Percentiles rank a stretch among this genome's conserved stretches.
Conservation (phyloP, 2,329 filamentous ascomycete genomes). For the Grosmannia clavigera region DNA sequence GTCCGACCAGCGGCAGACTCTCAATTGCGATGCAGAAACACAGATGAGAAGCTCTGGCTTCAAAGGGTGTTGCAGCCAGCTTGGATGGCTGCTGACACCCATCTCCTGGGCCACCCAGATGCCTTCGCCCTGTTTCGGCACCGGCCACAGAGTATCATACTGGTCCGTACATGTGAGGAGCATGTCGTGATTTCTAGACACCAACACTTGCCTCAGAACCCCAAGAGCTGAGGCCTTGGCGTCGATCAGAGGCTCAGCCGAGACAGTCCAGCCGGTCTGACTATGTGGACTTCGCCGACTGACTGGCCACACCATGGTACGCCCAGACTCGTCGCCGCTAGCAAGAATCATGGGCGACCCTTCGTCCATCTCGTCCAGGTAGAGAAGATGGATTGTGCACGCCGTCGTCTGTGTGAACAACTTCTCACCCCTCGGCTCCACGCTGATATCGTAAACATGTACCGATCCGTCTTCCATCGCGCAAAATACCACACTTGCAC, state of each 20-base stretch:
- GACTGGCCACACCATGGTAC: slow-evolving; percentile 9
- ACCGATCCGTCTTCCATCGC: slow-evolving; percentile 14
- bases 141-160: slow-evolving; percentile 9
- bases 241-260: not conserved
- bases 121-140: slow-evolving; percentile 1
- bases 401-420: slow-evolving; percentile 9
- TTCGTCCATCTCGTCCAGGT: slow-evolving; percentile 10
- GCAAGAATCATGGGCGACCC: slow-evolving; percentile 4
- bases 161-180: slow-evolving; percentile 9
- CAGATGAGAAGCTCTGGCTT: not conserved
- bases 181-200: slow-evolving; percentile 7
- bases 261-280: slow-evolving; percentile 1
- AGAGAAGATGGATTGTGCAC: slow-evolving; percentile 6
- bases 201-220: slow-evolving; percentile 6
- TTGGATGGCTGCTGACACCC: not conserved
- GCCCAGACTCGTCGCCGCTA: slow-evolving; percentile 7
- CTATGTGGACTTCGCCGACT: not conserved
- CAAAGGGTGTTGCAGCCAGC: not conserved
- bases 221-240: not conserved
- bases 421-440: slow-evolving; percentile 5
- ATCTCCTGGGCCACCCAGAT: not conserved
- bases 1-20: not conserved
- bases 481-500: slow-evolving; percentile 9
- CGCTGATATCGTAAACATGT: slow-evolving; percentile 10
- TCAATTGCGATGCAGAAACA: not conserved